A percentile compares a stretch with the other conserved stretches of the same genome.
Conservation (phyloP, 345 rosid genomes). For the Psidium friedrichsthalianum region DNA sequence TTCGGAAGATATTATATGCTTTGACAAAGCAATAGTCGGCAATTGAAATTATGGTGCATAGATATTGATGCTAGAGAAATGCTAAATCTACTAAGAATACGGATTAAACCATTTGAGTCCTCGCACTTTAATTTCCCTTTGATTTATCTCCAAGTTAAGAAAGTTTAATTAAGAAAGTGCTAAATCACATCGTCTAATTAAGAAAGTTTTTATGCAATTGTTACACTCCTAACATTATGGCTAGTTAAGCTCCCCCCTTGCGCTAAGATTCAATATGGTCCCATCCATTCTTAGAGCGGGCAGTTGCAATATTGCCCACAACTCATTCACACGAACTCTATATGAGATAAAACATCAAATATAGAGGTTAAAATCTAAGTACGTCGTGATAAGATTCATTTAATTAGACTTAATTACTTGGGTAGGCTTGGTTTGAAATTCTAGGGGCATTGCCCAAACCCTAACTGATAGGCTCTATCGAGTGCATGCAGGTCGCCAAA, state of each 20-base stretch:
- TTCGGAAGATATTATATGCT: not conserved
- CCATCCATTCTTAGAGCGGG: not conserved
- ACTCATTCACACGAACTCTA: not conserved
- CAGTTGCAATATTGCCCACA: not conserved
- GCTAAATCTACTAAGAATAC: not conserved
- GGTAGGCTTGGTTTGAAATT: too few relatives aligned
- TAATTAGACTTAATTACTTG: not conserved
- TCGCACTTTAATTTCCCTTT: not conserved
- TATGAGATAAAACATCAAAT: not conserved
- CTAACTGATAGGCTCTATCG: too few relatives aligned
- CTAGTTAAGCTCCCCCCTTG: not conserved
- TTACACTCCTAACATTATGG: not conserved
- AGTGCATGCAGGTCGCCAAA: too few relatives aligned
- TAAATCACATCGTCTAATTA: too few relatives aligned
- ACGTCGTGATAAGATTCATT: not conserved
- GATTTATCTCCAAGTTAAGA: too few relatives aligned
- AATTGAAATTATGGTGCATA: not conserved
- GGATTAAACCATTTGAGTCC: not conserved
- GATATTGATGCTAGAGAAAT: not conserved
- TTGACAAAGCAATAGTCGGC: not conserved
- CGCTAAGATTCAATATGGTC: not conserved
- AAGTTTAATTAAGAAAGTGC: too few relatives aligned
- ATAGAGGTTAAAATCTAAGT: not conserved
- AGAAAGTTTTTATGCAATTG: not conserved
- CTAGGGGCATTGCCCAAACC: too few relatives aligned